phyloP scores from a whole-genome alignment of 2,329 filamentous ascomycete species.

The Coniochaeta sp. region DNA sequence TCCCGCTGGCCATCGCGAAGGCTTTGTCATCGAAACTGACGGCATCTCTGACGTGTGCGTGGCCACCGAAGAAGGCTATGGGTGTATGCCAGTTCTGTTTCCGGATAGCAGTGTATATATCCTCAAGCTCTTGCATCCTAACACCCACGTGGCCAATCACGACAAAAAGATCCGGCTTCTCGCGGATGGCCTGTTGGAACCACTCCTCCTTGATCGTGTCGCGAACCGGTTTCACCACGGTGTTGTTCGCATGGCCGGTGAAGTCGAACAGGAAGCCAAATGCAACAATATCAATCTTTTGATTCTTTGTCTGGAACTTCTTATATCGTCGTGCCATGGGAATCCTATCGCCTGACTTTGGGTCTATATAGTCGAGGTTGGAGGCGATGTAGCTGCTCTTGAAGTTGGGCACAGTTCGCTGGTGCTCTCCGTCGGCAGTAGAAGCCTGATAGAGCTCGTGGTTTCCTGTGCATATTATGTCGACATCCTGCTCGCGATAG shows the following conservation, averaged over 20 bases:
- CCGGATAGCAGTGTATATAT: slow-evolving; percentile 72
- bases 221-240: slow-evolving; percentile 70
- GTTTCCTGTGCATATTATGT: slow-evolving; percentile 82
- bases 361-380: slow-evolving; percentile 82
- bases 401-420: slow-evolving; percentile 76
- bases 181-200: slow-evolving; percentile 81
- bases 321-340: slow-evolving; percentile 77
- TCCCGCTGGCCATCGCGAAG: slow-evolving; percentile 74
- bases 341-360: slow-evolving; percentile 59
- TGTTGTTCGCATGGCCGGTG: slow-evolving; percentile 83
- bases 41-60: slow-evolving; percentile 83
- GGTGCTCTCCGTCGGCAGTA: slow-evolving; percentile 71
- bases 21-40: slow-evolving; percentile 70
- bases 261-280: slow-evolving; percentile 97
- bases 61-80: slow-evolving; percentile 87
- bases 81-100: slow-evolving; percentile 70
- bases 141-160: slow-evolving; percentile 81
- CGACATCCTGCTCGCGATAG: slow-evolving; percentile 72
- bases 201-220: slow-evolving; percentile 76
- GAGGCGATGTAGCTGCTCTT: slow-evolving; percentile 76
- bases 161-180: slow-evolving; percentile 80
- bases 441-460: slow-evolving; percentile 86
- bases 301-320: slow-evolving; percentile 88
- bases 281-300: slow-evolving; percentile 73
- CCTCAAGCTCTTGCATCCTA: slow-evolving; percentile 69